Evolutionary conservation across 352 stramenopile species (phyloP), one percentile per base, ranked within the genome.

Genomic region (Phytophthora sojae): DNA sequence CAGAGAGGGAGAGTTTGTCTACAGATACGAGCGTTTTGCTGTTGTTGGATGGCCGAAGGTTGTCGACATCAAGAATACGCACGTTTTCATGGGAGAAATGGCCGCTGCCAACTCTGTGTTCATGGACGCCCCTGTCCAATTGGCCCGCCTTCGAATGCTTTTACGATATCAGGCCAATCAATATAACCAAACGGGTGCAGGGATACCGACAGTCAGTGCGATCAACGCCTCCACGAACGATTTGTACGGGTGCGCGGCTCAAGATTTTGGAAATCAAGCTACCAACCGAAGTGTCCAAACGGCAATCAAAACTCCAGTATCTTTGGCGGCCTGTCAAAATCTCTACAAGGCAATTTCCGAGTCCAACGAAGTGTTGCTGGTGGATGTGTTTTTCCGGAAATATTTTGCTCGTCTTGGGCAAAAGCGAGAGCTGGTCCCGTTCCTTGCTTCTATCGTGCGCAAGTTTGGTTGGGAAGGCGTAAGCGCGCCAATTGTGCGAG

Each of bases 31-130:
- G 4, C 64, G 64, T 6, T 58, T 57, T 35, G 64, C 64, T 19
- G 21, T 71, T 23, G 56, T 71, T 32, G 57, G 37, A 0, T 71
- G 64, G 64, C 56, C 64, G 6, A 26, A 26, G n/a, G 39, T 47
- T 21, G 39, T 47, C 12, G 64, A 71, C 12, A 50, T 71, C n/a
- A 32, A n/a, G 21, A 59, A 67, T 23, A 26, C 64, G 0, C 17
- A 67, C 25, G 19, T 47, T 1, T 69, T 39, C 12, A 56, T 64
- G 29, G 53, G 62, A 30, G 53, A 47, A 53, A 2, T 6, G 0
- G 42, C 52, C 12, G 42, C 62, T 61, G 29, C 49, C 12, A 12
- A 39, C 7, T 44, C 51, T 23, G 49, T 69, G 8, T 15, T 57
- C 8, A 49, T 50, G 21, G 51, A 64, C 12, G 32, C 47, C 29